Base-by-base conservation (phyloP, 345 rosid genomes). In the Aquilaria sinensis region DNA sequence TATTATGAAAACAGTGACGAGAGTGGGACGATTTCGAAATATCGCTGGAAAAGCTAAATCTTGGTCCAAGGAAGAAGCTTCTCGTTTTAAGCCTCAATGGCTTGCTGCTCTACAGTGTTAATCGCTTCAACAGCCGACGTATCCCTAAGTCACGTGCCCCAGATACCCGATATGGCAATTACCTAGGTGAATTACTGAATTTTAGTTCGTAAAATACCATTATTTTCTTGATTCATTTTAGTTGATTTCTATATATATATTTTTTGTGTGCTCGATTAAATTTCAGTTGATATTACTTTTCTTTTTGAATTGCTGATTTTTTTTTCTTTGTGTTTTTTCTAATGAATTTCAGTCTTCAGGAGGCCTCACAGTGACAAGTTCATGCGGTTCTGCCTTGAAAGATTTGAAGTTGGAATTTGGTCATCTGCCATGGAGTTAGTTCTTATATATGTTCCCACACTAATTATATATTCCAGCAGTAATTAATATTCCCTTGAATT, bases 401-500 rank as follows among this genome's bases (percentile, higher is more conserved):
- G 71, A 61, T 81, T 79, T 33, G 71, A 81, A 77, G 81, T 81
- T 10, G 84, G 78, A 61, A 66, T 81, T 12, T 79, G 86, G 84
- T 81, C 86, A 0, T 67, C 77, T 15, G 76, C 77, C 23, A 67
- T 41, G 58, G 67, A 65, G 78, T 67, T 31, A 57, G 62, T 49
- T 2, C 23, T 16, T 16, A 16, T 16, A 16, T 16, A 16, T 16
- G 23, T 16, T 16, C 23, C 23, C 23, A 16, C 23, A 16, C 23
- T 16, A 0, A 16, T 16, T 16, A 16, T 16, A 16, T 16, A 16
- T 16, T 16, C 23, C 23, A 37, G n/a, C 11, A 43, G 13, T 49
- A 15, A 48, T 13, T 14, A 12, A 10, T 43, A 6, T 1, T 6
- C 8, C 30, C 15, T 34, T 51, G 1, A 9, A 1, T 10, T 10